Evolutionary conservation across 495 filamentous ascomycete genomes (phyloP).

Genomic region (Trypethelium eluteriae): DNA sequence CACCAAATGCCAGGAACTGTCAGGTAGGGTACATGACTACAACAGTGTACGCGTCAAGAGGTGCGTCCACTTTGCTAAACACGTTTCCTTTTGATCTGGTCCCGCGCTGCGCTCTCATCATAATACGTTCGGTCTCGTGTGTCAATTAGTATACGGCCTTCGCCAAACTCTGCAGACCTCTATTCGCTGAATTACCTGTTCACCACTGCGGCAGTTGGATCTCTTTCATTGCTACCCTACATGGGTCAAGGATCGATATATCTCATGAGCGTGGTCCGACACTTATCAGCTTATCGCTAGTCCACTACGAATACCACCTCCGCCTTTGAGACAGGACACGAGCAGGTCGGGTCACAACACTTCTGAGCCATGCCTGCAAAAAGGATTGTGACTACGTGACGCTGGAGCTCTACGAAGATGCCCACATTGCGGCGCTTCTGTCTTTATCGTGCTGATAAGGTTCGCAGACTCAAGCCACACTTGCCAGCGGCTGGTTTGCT

Average conservation of each 20-base stretch:
- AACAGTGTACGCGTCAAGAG: too few relatives aligned
- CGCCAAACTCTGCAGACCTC: too few relatives aligned
- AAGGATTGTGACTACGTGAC: not conserved
- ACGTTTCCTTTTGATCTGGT: not conserved
- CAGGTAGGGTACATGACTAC: too few relatives aligned
- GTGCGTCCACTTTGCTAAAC: too few relatives aligned
- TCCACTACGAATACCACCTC: not conserved
- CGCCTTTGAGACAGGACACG: not conserved
- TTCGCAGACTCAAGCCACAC: not conserved
- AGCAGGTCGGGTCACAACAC: not conserved
- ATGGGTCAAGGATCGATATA: not conserved
- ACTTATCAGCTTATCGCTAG: slow-evolving; percentile 3
- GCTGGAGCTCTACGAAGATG: not conserved
- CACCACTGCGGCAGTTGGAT: not conserved
- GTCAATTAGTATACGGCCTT: not conserved
- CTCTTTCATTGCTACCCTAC: not conserved
- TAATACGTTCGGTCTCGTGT: not conserved
- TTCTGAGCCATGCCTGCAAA: not conserved
- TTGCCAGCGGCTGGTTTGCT: not conserved
- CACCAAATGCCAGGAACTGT: too few relatives aligned
- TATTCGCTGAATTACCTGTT: not conserved
- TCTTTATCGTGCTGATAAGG: not conserved
- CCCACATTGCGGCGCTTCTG: not conserved
- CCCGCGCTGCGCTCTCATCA: not conserved
- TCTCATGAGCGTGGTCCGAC: not conserved